A percentile compares a stretch with the other conserved stretches of the same genome.
Evolutionary conservation across 257 asterid genomes (phyloP).

Genomic region (Jasminum sambac): DNA sequence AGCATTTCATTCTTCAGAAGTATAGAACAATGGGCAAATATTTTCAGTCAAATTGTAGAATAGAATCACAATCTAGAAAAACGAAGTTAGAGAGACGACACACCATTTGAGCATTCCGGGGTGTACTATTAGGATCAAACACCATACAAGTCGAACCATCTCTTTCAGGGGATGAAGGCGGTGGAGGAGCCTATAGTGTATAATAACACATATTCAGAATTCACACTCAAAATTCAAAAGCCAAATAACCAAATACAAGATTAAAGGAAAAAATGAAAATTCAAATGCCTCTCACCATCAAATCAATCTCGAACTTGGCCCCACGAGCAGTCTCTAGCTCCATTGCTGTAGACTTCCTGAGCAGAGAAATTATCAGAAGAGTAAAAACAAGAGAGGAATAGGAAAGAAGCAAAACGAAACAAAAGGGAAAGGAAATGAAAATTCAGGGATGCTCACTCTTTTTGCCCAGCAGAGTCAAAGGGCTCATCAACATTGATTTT

Average conservation of each 20-base stretch:
- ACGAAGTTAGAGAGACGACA: slow-evolving; percentile 11
- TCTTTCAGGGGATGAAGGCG: slow-evolving; percentile 40
- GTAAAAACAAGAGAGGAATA: neutral
- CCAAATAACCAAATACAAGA: neutral
- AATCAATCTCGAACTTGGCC: slow-evolving; percentile 43
- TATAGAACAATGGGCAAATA: slow-evolving; percentile 13
- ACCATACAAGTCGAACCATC: slow-evolving; percentile 23
- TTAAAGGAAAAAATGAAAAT: neutral
- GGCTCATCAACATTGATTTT: slow-evolving; percentile 52
- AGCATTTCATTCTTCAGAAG: slow-evolving; percentile 33
- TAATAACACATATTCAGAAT: slow-evolving; percentile 21
- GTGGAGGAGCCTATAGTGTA: slow-evolving; percentile 40
- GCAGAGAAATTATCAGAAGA: slow-evolving; percentile 25
- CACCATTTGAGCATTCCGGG: slow-evolving; percentile 34
- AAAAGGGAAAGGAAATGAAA: slow-evolving; percentile 32
- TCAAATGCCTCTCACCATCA: slow-evolving; percentile 47
- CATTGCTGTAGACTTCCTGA: slow-evolving; percentile 40
- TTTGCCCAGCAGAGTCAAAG: slow-evolving; percentile 49
- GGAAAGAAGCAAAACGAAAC: slow-evolving; percentile 3
- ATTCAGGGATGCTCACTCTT: slow-evolving; percentile 52
- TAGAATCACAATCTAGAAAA: neutral
- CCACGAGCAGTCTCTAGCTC: slow-evolving; percentile 37
- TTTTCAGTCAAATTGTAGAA: slow-evolving; percentile 10
- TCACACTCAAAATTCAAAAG: slow-evolving; percentile 6
- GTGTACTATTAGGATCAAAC: slow-evolving; percentile 19